Evolutionary conservation across 306 rosid species (phyloP), one percentile per base, ranked within the genome.

Genomic region (Glycyrrhiza uralensis): DNA sequence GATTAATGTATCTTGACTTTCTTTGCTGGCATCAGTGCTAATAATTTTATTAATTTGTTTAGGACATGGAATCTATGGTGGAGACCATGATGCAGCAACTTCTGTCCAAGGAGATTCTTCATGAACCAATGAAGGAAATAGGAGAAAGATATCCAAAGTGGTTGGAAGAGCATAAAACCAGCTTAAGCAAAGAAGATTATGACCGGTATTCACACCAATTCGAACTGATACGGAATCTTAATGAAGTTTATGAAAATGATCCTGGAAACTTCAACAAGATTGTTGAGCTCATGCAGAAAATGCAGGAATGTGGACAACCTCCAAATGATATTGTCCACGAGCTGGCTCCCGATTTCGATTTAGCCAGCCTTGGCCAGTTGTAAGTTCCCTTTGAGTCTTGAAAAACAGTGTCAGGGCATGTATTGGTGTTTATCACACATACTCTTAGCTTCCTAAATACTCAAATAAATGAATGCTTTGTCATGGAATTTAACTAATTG

Each of bases 291-390:
- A 89, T 94, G 99, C 99, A 94, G 84, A 91, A 89, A 82, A 89
- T 91, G 97, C 99, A 94, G 84, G 99, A 94, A 80, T 94, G 96
- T 30, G 99, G 99, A 71, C 99, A 89, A 61, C 97, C 97, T 11
- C 99, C 97, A 15, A 88, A 77, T 42, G 99, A 92, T 41, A 89
- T 94, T 24, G 91, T 91, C 69, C 82, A 82, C 29, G 96, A 91
- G 85, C 88, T 94, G 69, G 91, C 96, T 74, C 97, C 97, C 1
- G 97, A 85, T 79, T 84, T 91, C 47, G 97, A 94, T 76, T 73
- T 94, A 4, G 72, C 92, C 59, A 89, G 78, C 80, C 90, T 91
- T 68, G 94, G 88, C 65, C 97, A 91, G 72, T 20, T 93, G 98
- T 90, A 82, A 90, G 98, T 89, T 23, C 45, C 74, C 71, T 63